Evolutionary conservation across 495 filamentous ascomycete genomes (phyloP).

Genomic region (Neurospora sp.): DNA sequence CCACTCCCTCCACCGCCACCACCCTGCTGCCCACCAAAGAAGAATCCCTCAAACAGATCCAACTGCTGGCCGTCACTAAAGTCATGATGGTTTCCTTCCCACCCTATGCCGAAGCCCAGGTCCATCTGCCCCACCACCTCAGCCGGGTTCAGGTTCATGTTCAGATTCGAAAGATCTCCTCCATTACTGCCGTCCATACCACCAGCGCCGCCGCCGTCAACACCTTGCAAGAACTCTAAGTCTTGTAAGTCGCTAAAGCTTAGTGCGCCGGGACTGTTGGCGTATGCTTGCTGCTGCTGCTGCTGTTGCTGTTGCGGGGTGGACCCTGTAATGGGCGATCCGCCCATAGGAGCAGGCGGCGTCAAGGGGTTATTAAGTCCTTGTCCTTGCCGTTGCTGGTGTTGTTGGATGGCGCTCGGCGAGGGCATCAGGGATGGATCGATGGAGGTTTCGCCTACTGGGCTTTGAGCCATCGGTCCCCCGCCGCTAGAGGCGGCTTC

Average conservation of each 20-base stretch:
- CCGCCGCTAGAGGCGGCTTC: not conserved
- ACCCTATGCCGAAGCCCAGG: slow-evolving; percentile 64
- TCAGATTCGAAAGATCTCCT: slow-evolving; percentile 11
- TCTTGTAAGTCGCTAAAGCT: slow-evolving; percentile 33
- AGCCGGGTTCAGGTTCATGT: not conserved
- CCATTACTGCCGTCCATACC: slow-evolving; percentile 15
- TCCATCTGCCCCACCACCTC: slow-evolving; percentile 37
- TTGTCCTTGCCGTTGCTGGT: slow-evolving; percentile 8
- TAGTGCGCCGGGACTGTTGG: slow-evolving; percentile 12
- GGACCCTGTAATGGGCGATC: slow-evolving; percentile 7
- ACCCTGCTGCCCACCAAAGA: slow-evolving; percentile 58
- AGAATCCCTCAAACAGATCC: slow-evolving; percentile 86
- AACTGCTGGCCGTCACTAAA: slow-evolving; percentile 69
- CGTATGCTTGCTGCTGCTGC: slow-evolving; percentile 4
- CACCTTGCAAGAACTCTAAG: slow-evolving; percentile 35
- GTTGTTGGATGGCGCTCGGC: slow-evolving; percentile 16
- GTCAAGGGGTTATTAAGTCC: not conserved
- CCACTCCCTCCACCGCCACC: not conserved
- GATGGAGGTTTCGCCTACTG: slow-evolving; percentile 19
- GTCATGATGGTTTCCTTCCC: slow-evolving; percentile 64
- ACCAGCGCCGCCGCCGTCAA: slow-evolving; percentile 5
- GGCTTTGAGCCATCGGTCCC: not conserved
- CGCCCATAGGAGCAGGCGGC: not conserved
- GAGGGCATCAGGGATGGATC: slow-evolving; percentile 37
- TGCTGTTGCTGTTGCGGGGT: slow-evolving; percentile 5